Evolutionary conservation across 352 stramenopile species (phyloP), one percentile per base, ranked within the genome.

Genomic region (Globisporangium alternatum): DNA sequence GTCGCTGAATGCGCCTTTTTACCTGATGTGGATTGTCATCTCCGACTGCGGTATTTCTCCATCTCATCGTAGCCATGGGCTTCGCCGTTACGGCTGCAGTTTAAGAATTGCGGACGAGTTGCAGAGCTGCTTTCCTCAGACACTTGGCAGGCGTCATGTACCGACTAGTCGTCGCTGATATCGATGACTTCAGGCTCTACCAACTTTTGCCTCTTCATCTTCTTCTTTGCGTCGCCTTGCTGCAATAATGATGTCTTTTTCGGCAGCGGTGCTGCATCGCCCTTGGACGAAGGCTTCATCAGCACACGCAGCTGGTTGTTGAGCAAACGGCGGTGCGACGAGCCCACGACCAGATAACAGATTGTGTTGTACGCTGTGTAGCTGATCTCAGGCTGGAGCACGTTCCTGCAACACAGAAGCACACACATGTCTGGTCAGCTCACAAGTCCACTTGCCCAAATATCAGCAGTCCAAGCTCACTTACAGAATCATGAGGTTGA

Each of bases 341-440:
- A 59, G 7, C 80, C 80, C 25, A 71, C 65, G 25, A 86, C 78
- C 10, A 92, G 47, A 62, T 91, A 92, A 60, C 80, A 88, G 33
- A 86, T 89, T 21, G 83, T 92, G 52, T 78, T 87, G 67, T 90
- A 92, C 12, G 83, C 76, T 2, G 83, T 90, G 63, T 90, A 90
- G 59, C 78, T 86, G 73, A 92, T 90, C 17, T 92, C 83, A 8
- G 78, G 78, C 43, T 88, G 76, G 31, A 91, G 47, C 21, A 88
- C 60, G 28, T 85, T 71, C 33, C 78, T 86, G 61, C 10, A 19
- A 44, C 10, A 37, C 35, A 15, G 31, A 44, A 30, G 6, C 25
- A 9, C 15, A 56, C n/a, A n/a, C 7, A 17, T 57, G 59, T n/a
- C 5, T 5, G 17, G n/a, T 33, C 15, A 30, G 10, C 15, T 52